phyloP scores from a whole-genome alignment of 106 monocot species.

The Alisma plantagoaquatica region DNA sequence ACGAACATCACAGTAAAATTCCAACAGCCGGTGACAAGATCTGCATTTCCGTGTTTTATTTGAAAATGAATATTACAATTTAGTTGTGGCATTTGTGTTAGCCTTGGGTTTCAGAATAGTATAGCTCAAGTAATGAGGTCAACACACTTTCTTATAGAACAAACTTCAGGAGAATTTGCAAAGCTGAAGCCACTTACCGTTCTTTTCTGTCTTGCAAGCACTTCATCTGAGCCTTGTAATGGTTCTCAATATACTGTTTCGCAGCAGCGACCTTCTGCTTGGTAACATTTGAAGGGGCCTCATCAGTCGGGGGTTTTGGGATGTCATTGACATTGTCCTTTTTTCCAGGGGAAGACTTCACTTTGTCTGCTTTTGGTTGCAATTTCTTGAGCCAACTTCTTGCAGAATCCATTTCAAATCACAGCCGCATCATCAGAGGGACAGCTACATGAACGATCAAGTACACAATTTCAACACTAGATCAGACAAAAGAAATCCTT shows the following conservation, averaged over 20 bases:
- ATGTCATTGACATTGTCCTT: slow-evolving; percentile 42
- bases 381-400: slow-evolving; percentile 89
- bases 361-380: slow-evolving; percentile 57
- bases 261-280: slow-evolving; percentile 93
- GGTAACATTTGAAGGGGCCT: slow-evolving; percentile 71
- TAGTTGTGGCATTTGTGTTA: background rate
- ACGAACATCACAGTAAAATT: background rate
- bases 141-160: background rate
- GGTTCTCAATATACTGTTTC: slow-evolving; percentile 92
- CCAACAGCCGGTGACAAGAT: background rate
- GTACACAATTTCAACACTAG: too few relatives aligned
- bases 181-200: slow-evolving; percentile 39
- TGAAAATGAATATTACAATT: background rate
- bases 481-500: too few relatives aligned
- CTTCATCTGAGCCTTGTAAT: slow-evolving; percentile 92
- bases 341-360: slow-evolving; percentile 33
- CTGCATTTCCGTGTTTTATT: background rate
- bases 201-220: slow-evolving; percentile 80
- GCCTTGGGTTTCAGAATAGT: too few relatives aligned
- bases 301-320: slow-evolving; percentile 67
- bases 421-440: slow-evolving; percentile 13
- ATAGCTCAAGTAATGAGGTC: too few relatives aligned
- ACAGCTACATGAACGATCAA: background rate
- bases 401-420: slow-evolving; percentile 70
- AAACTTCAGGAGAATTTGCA: background rate